Evolutionary conservation across 805 yeast species (phyloP), one percentile per base, ranked within the genome.

Genomic region (Yarrowia porcina): DNA sequence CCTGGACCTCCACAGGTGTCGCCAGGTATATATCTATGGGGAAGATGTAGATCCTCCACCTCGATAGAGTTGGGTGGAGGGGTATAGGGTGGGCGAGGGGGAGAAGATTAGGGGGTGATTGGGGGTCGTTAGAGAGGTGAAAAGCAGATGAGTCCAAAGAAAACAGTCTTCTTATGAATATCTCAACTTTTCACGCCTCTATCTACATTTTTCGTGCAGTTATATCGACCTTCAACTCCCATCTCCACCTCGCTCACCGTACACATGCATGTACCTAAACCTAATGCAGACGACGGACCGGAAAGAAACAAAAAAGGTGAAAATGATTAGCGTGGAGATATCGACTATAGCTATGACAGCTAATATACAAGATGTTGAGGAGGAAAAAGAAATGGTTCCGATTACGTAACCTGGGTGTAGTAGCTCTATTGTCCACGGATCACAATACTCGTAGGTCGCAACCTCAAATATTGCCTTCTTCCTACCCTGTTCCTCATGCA

Each of bases 21-120:
- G 25, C 25, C 8, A 32, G 44, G 44, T 35, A 52, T 52, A 52
- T 52, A 52, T 52, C 32, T 25, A 52, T 33, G 32, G 44, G 23
- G 12, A 25, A 25, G 44, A 3, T 36, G 42, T 25, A 52, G 59
- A 52, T 52, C 59, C 59, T 52, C 59, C 59, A 52, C 59, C 59
- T 21, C 13, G 42, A 52, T 52, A 52, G 44, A 52, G 59, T 52
- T 52, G 42, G 59, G 59, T 52, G 59, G 59, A 52, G 59, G 44
- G 13, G n/a, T 25, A 15, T 35, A 25, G 42, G 32, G 59, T 52
- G 59, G 59, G 38, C 32, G n/a, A 20, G 25, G 41, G 25, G 7
- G 2, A 5, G 4, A 8, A 8, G 28, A 25, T 25, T 11, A 7
- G 9, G 39, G 12, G 39, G 18, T 32, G 15, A 17, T 7, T 3